Percentiles rank a stretch among this genome's conserved stretches.
phyloP scores from a whole-genome alignment of 192 early-diverging fungal genomes.

The Anaeromyces robustus region DNA sequence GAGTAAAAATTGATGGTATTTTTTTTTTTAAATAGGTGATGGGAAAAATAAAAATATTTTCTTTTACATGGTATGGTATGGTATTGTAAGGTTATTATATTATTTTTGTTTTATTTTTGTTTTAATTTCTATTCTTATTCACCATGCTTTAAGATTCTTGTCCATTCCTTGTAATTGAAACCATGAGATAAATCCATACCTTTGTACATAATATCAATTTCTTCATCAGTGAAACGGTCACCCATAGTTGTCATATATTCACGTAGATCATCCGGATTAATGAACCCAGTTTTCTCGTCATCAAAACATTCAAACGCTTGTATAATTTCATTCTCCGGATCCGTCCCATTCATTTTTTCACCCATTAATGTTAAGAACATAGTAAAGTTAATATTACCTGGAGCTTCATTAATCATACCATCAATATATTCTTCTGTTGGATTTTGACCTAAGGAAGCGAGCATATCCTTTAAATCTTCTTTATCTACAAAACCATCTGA shows the following conservation, averaged over 20 bases:
- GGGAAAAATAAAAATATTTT: no score
- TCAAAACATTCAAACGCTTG: conserved; percentile 91
- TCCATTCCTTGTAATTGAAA: conserved; percentile 88
- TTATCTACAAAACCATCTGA: conserved; percentile 79
- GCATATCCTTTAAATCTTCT: conserved; percentile 83
- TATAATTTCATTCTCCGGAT: conserved; percentile 78
- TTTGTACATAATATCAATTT: conserved; percentile 90
- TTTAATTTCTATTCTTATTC: no score
- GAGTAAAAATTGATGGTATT: no score
- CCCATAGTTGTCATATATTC: conserved; percentile 89
- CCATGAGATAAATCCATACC: conserved; percentile 58
- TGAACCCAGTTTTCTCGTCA: conserved; percentile 60
- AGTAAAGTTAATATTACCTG: conserved; percentile 88
- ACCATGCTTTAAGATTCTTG: conserved; percentile 85
- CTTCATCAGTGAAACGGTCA: conserved; percentile 80
- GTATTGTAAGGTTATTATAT: no score
- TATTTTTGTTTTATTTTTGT: no score
- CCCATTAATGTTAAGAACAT: conserved; percentile 94
- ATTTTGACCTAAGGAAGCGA: conserved; percentile 54
- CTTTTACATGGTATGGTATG: no score
- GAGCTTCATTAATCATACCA: conserved; percentile 77
- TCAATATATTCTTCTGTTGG: conserved; percentile 70
- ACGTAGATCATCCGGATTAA: conserved; percentile 60
- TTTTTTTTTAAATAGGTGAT: no score
- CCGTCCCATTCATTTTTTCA: conserved; percentile 79